Evolutionary conservation across 2,329 filamentous ascomycete genomes (phyloP).

Genomic region (Cercospora sp.): DNA sequence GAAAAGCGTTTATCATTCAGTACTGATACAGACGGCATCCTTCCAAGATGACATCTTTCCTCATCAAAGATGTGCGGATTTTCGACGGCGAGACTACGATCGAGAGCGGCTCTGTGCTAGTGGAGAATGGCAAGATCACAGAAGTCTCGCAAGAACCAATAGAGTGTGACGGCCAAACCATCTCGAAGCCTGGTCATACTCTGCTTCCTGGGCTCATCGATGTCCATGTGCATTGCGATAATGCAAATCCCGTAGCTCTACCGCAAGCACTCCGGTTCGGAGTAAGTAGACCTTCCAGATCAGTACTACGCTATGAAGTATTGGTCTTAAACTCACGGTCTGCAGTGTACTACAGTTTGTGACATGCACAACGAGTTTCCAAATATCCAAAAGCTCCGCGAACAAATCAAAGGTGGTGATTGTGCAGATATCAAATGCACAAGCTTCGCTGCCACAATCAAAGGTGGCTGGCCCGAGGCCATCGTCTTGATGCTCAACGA

Average conservation of each 20-base stretch:
- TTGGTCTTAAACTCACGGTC: not conserved
- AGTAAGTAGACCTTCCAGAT: conserved; percentile 30
- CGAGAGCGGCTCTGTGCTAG: conserved; percentile 44
- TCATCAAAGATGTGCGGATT: conserved; percentile 48
- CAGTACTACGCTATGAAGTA: not conserved
- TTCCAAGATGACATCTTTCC: conserved; percentile 37
- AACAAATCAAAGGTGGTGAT: conserved; percentile 38
- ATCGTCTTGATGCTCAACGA: conserved; percentile 45
- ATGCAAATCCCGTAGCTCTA: conserved; percentile 43
- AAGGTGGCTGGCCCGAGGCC: conserved; percentile 54
- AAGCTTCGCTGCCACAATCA: conserved; percentile 52
- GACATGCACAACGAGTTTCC: conserved; percentile 47
- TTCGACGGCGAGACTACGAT: conserved; percentile 50
- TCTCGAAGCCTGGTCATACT: conserved; percentile 50
- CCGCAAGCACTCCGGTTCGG: conserved; percentile 52
- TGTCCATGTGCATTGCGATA: conserved; percentile 51
- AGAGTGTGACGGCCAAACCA: conserved; percentile 30
- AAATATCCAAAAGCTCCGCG: conserved; percentile 38
- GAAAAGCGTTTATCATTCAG: not conserved
- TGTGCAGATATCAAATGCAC: conserved; percentile 52
- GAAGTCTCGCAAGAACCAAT: conserved; percentile 26
- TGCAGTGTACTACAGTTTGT: conserved; percentile 47
- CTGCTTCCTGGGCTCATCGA: conserved; percentile 55
- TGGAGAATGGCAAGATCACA: conserved; percentile 46
- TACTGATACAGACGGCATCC: not conserved